These are phyloP conservation scores for Schrenkiella parvula DNA, from an alignment of 345 rosid genomes.

Conservation along the genomic window DNA sequence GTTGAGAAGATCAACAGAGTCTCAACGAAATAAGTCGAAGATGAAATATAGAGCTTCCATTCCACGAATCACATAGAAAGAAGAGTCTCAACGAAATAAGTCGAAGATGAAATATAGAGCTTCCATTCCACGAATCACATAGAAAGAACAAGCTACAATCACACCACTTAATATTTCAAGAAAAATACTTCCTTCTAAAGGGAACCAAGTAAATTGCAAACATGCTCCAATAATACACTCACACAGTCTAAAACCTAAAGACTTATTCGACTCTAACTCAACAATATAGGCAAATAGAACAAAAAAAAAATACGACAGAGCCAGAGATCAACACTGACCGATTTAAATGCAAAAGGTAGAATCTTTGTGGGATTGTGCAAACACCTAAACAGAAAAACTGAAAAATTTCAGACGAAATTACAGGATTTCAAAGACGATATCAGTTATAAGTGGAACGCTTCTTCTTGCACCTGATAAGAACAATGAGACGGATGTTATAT, in stretches of 20 bases:
- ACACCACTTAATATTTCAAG: not conserved
- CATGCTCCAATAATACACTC: not conserved
- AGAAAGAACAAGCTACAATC: not conserved
- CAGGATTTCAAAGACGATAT: not conserved
- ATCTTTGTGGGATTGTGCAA: slow-evolving; percentile 8
- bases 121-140: not conserved
- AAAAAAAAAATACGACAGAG: not conserved
- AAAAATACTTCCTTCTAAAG: not conserved
- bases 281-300: not conserved
- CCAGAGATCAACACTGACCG: slow-evolving; percentile 12
- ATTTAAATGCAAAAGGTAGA: slow-evolving; percentile 27
- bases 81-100: not conserved
- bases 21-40: not conserved
- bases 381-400: slow-evolving; percentile 13
- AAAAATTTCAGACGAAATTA: not conserved
- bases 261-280: not conserved
- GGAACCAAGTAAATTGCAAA: not conserved
- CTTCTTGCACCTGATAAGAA: not conserved
- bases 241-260: too few relatives aligned
- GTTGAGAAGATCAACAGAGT: not conserved
- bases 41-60: not conserved
- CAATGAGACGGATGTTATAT: not conserved
- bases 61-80: not conserved
- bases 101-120: not conserved
- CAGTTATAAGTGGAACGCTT: not conserved